Conservation (phyloP, 2,329 filamentous ascomycete genomes). For the Celoporthe dispersa region DNA sequence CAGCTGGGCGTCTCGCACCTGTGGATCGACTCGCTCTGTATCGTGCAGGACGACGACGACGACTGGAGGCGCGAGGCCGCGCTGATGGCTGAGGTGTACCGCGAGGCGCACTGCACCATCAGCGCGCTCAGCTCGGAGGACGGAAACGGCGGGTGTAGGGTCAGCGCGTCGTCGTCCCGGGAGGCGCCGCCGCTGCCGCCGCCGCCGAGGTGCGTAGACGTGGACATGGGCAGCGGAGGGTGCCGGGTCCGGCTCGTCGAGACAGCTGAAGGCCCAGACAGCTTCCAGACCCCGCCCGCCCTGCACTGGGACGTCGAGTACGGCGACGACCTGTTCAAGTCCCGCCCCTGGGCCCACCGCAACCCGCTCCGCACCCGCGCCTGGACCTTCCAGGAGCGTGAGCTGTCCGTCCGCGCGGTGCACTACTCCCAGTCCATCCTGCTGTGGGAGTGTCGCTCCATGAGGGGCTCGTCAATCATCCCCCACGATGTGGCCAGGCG, state of each 20-base stretch:
- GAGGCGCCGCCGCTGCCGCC: not conserved
- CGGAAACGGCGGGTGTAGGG: constrained; percentile 13
- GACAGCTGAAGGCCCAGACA: not conserved
- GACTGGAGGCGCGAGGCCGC: constrained; percentile 32
- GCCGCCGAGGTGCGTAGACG: not conserved
- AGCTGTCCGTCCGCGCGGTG: constrained; percentile 25
- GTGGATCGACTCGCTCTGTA: constrained; percentile 30
- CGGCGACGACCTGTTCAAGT: constrained; percentile 9
- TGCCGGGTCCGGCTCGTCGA: not conserved
- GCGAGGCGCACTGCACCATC: constrained; percentile 25
- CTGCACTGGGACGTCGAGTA: constrained; percentile 8
- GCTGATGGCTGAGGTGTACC: constrained; percentile 32
- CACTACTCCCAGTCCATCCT: constrained; percentile 24
- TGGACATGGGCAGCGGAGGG: not conserved
- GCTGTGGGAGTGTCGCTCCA: constrained; percentile 27
- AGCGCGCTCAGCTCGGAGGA: constrained; percentile 22
- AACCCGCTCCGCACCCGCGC: constrained; percentile 24
- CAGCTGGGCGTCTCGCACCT: constrained; percentile 27
- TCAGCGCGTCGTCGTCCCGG: not conserved
- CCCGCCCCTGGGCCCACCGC: not conserved
- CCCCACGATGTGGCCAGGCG: not conserved
- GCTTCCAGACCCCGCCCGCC: not conserved
- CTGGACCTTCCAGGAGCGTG: constrained; percentile 29
- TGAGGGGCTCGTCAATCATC: constrained; percentile 14
- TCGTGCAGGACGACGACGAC: constrained; percentile 27